Evolutionary conservation across 2,329 filamentous ascomycete species (phyloP).

Genomic region (Sphaerulina musiva): DNA sequence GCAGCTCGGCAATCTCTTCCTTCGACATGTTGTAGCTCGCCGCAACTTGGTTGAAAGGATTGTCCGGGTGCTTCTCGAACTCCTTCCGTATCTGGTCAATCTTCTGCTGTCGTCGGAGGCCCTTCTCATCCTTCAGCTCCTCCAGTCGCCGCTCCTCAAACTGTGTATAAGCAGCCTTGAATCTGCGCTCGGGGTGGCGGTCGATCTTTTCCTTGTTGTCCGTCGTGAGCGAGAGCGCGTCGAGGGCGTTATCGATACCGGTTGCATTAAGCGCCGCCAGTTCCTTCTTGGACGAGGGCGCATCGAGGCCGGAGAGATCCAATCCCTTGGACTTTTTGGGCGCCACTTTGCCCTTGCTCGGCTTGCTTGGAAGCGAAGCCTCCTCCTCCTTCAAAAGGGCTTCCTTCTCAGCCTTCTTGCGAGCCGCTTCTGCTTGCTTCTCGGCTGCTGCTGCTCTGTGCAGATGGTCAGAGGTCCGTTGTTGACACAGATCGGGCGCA

Average conservation of each 20-base stretch:
- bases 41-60: conserved; percentile 84
- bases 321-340: conserved; percentile 56
- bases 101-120: conserved; percentile 74
- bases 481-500: background rate
- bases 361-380: conserved; percentile 57
- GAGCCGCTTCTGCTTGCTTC: conserved; percentile 73
- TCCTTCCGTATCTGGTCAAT: conserved; percentile 80
- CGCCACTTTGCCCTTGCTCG: conserved; percentile 62
- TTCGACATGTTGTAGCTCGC: conserved; percentile 69
- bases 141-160: conserved; percentile 74
- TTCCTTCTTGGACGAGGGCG: conserved; percentile 42
- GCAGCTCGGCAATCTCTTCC: conserved; percentile 66
- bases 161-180: conserved; percentile 74
- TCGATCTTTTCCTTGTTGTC: conserved; percentile 66
- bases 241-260: conserved; percentile 89
- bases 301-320: conserved; percentile 68
- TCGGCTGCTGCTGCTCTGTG: conserved; percentile 72
- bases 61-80: conserved; percentile 90
- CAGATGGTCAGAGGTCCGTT: background rate
- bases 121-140: conserved; percentile 81
- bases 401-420: conserved; percentile 89
- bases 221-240: conserved; percentile 66
- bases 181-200: conserved; percentile 78
- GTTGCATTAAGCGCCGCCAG: conserved; percentile 66
- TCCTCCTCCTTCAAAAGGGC: conserved; percentile 80